These are phyloP conservation scores for Liquidambar formosana DNA, from an alignment of 164 flowering plant species.

Conservation along the genomic window DNA sequence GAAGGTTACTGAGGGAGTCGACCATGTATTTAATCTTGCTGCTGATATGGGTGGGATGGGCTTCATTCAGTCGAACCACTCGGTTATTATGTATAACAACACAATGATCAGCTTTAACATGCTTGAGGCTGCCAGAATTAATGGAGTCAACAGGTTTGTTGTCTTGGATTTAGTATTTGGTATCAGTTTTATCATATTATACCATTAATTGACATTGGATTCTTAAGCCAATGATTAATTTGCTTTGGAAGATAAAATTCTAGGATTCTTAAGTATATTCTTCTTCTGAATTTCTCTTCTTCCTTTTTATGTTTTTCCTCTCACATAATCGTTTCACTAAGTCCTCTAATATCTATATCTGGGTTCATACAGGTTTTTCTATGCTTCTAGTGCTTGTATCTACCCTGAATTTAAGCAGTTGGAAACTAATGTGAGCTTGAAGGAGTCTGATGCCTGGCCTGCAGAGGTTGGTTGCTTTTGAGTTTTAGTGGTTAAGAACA, in stretches of 20 bases:
- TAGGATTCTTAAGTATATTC: too few species aligned
- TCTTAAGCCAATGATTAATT: too few species aligned
- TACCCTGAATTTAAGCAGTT: slow-evolving; percentile 97
- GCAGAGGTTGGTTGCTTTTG: slow-evolving; percentile 75
- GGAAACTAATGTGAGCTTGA: slow-evolving; percentile 97
- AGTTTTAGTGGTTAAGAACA: not conserved
- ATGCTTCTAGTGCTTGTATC: slow-evolving; percentile 97
- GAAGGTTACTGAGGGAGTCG: slow-evolving; percentile 77
- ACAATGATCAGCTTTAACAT: slow-evolving; percentile 98
- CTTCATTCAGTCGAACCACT: slow-evolving; percentile 96
- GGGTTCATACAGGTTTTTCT: slow-evolving; percentile 65
- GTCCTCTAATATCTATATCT: not conserved
- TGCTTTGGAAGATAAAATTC: too few species aligned
- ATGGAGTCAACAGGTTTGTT: slow-evolving; percentile 79
- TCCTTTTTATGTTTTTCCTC: not conserved
- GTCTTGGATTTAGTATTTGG: slow-evolving; percentile 1
- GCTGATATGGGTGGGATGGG: slow-evolving; percentile 99
- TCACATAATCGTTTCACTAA: not conserved
- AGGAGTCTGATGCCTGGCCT: slow-evolving; percentile 98
- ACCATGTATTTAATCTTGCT: slow-evolving; percentile 94
- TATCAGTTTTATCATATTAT: too few species aligned
- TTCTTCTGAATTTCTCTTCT: too few species aligned
- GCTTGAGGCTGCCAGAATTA: slow-evolving; percentile 89
- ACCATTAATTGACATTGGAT: too few species aligned
- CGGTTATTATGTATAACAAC: slow-evolving; percentile 94